Percentiles rank a stretch among this genome's conserved stretches.
Conservation (phyloP, 768 basidiomycete species). For the Trametes meyenii region DNA sequence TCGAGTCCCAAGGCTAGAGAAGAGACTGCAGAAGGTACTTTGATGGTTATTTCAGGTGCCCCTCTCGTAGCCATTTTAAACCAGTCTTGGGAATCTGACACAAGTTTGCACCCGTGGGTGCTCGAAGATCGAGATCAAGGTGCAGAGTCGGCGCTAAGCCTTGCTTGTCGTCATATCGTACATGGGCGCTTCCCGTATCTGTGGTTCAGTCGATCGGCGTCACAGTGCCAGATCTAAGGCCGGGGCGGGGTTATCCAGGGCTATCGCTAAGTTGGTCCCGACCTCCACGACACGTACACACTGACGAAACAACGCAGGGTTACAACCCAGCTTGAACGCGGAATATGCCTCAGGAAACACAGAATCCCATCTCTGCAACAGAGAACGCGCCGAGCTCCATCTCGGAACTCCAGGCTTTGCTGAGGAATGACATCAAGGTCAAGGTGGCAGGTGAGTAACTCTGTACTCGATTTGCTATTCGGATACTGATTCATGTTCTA, state of each 20-base stretch:
- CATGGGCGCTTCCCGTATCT: conserved; percentile 2
- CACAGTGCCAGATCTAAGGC: conserved; percentile 5
- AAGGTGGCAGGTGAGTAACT: conserved; percentile 83
- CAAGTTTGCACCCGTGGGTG: not conserved
- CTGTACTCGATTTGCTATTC: not conserved
- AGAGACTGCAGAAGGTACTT: conserved; percentile 55
- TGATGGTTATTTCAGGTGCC: conserved; percentile 28
- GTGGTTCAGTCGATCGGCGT: conserved; percentile 12
- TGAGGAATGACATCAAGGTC: conserved; percentile 75
- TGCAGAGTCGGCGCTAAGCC: not conserved
- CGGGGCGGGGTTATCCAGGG: not conserved
- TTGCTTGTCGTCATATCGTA: not conserved
- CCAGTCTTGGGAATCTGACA: not conserved
- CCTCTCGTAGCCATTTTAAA: not conserved
- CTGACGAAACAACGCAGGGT: not conserved
- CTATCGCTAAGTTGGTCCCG: not conserved
- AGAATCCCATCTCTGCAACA: conserved; percentile 33
- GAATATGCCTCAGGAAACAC: conserved; percentile 9
- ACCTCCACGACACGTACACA: not conserved
- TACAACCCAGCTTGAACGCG: not conserved
- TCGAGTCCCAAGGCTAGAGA: conserved; percentile 53
- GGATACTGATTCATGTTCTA: conserved; percentile 25
- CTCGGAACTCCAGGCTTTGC: conserved; percentile 55
- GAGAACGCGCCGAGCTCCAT: conserved; percentile 51
- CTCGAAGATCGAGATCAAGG: conserved; percentile 20